A percentile compares a stretch with the other conserved stretches of the same genome.
phyloP scores from a whole-genome alignment of 2,329 filamentous ascomycete species.

The Alternaria sp. region DNA sequence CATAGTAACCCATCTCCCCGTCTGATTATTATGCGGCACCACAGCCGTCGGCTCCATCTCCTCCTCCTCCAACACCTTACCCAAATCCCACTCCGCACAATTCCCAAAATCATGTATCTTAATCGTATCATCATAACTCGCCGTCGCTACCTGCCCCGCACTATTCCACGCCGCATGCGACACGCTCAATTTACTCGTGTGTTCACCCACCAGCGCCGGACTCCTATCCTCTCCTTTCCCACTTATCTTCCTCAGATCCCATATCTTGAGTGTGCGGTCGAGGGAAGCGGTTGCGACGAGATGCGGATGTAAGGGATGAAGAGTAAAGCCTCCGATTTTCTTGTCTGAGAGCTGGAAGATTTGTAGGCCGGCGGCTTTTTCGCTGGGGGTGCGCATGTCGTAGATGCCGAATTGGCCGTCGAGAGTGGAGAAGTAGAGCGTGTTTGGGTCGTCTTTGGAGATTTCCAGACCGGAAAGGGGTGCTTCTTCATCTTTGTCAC shows the following conservation, averaged over 20 bases:
- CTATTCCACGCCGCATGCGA: slow-evolving; percentile 91
- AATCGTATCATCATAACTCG: slow-evolving; percentile 92
- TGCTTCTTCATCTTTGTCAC: slow-evolving; percentile 71
- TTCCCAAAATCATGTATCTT: slow-evolving; percentile 83
- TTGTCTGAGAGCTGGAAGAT: slow-evolving; percentile 82
- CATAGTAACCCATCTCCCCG: slow-evolving; percentile 91
- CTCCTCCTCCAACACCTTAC: slow-evolving; percentile 63
- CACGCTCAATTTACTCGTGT: slow-evolving; percentile 82
- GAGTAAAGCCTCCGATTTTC: slow-evolving; percentile 92
- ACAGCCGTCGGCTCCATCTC: slow-evolving; percentile 72
- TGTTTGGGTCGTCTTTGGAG: slow-evolving; percentile 70
- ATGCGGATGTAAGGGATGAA: slow-evolving; percentile 81
- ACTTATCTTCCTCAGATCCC: slow-evolving; percentile 84
- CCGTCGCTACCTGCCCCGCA: slow-evolving; percentile 84
- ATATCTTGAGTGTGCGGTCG: slow-evolving; percentile 87
- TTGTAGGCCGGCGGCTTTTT: slow-evolving; percentile 59
- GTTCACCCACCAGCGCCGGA: slow-evolving; percentile 78
- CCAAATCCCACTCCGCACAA: slow-evolving; percentile 57
- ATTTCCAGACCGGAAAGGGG: slow-evolving; percentile 88
- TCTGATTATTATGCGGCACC: slow-evolving; percentile 92
- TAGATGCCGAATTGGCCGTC: slow-evolving; percentile 80
- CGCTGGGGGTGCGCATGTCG: slow-evolving; percentile 69
- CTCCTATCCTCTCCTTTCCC: slow-evolving; percentile 65
- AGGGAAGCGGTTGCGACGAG: slow-evolving; percentile 87
- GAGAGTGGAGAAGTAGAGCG: slow-evolving; percentile 86